Evolutionary conservation across 2,329 filamentous ascomycete species (phyloP).

Genomic region (Trichophyton rubrum): DNA sequence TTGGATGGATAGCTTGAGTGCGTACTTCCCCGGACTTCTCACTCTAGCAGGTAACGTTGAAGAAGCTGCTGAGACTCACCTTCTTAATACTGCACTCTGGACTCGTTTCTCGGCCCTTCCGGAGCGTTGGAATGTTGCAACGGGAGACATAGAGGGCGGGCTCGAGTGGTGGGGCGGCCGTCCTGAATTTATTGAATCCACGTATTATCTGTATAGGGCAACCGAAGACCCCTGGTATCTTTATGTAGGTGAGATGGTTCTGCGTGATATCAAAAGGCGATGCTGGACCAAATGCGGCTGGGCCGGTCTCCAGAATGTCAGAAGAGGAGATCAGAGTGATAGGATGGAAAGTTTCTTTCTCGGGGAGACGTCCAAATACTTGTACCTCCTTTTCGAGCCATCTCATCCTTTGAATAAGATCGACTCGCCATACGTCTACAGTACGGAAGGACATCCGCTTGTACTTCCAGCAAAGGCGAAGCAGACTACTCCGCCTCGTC

Average conservation of each 20-base stretch:
- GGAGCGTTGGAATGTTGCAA: constrained; percentile 81
- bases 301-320: constrained; percentile 75
- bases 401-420: constrained; percentile 76
- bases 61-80: constrained; percentile 77
- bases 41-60: constrained; percentile 78
- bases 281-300: constrained; percentile 89
- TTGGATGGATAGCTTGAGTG: constrained; percentile 93
- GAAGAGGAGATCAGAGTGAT: constrained; percentile 73
- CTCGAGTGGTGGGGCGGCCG: constrained; percentile 91
- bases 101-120: constrained; percentile 87
- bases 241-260: constrained; percentile 88
- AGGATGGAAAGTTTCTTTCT: constrained; percentile 99
- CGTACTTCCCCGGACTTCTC: constrained; percentile 85
- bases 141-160: constrained; percentile 71
- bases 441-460: constrained; percentile 88
- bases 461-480: constrained; percentile 50
- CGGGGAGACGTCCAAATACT: constrained; percentile 89
- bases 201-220: constrained; percentile 87
- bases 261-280: constrained; percentile 72
- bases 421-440: constrained; percentile 83
- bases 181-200: constrained; percentile 94
- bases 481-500: constrained; percentile 7
- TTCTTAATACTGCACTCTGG: constrained; percentile 89
- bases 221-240: constrained; percentile 94
- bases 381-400: constrained; percentile 80